phyloP scores from a whole-genome alignment of 2,329 filamentous ascomycete genomes.

The Aspergillus sp. region DNA sequence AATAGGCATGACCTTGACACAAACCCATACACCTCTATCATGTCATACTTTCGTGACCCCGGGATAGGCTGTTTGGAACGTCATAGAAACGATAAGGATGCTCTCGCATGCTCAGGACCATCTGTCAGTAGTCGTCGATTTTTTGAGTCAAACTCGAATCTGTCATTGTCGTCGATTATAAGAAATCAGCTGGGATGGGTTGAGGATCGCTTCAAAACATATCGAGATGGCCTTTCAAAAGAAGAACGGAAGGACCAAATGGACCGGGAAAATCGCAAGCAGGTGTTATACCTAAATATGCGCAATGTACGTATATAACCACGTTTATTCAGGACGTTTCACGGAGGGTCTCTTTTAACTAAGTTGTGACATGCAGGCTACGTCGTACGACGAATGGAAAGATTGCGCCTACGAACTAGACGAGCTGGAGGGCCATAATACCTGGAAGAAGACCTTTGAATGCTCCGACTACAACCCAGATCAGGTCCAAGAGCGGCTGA shows the following conservation, averaged over 20 bases:
- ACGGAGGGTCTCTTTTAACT: slow-evolving; percentile 3
- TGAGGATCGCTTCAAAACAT: slow-evolving; percentile 28
- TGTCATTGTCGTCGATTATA: slow-evolving; percentile 28
- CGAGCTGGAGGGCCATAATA: slow-evolving; percentile 67
- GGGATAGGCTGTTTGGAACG: slow-evolving; percentile 23
- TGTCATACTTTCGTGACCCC: slow-evolving; percentile 28
- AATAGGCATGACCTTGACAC: slow-evolving; percentile 5
- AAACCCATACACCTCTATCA: slow-evolving; percentile 9
- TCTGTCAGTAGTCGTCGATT: slow-evolving; percentile 10
- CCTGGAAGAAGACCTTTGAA: slow-evolving; percentile 66
- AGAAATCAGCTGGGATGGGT: slow-evolving; percentile 30
- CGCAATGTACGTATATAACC: slow-evolving; percentile 51
- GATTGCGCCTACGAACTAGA: slow-evolving; percentile 71
- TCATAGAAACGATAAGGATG: slow-evolving; percentile 16
- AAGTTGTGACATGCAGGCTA: slow-evolving; percentile 46
- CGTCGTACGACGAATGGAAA: slow-evolving; percentile 65
- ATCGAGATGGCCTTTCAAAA: slow-evolving; percentile 48
- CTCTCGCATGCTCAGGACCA: slow-evolving; percentile 1
- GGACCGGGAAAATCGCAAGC: slow-evolving; percentile 52
- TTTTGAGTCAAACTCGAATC: slow-evolving; percentile 23
- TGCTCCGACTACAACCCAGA: slow-evolving; percentile 65
- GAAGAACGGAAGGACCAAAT: slow-evolving; percentile 45
- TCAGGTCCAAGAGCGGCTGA: slow-evolving; percentile 62
- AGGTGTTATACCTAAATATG: slow-evolving; percentile 58
- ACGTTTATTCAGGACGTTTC: background rate